A percentile compares a stretch with the other conserved stretches of the same genome.
phyloP scores from a whole-genome alignment of 2,329 filamentous ascomycete genomes.

The Fusarium sp. region DNA sequence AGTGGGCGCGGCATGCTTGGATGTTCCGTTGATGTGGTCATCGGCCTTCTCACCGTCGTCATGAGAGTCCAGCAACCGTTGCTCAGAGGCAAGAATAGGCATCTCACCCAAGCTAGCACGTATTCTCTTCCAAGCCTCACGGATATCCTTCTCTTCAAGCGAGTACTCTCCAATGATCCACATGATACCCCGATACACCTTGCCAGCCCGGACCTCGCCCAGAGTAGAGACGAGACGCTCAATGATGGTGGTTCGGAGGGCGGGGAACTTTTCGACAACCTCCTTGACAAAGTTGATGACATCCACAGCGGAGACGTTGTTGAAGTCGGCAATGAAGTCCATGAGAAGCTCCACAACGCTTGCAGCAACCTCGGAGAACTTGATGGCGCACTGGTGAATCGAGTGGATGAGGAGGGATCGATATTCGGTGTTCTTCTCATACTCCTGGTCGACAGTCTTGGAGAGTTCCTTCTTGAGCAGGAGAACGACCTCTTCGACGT shows the following conservation, averaged over 20 bases:
- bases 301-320: conserved; percentile 94
- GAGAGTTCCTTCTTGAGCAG: conserved; percentile 96
- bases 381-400: conserved; percentile 98
- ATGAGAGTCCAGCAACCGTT: conserved; percentile 86
- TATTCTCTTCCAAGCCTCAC: conserved; percentile 96
- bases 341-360: conserved; percentile 96
- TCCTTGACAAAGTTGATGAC: conserved; percentile 99
- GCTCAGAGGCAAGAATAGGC: conserved; percentile 93
- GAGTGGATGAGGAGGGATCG: conserved; percentile 94
- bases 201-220: conserved; percentile 91
- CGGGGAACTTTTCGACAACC: conserved; percentile 97
- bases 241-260: conserved; percentile 85
- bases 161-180: conserved; percentile 99
- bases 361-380: conserved; percentile 96
- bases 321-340: conserved; percentile 99
- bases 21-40: conserved; percentile 78
- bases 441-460: conserved; percentile 98
- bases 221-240: conserved; percentile 88
- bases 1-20: conserved; percentile 76
- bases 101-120: conserved; percentile 94
- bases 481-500: conserved; percentile 96
- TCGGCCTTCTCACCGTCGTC: conserved; percentile 71
- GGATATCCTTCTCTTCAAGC: conserved; percentile 89
- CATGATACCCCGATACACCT: conserved; percentile 94
- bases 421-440: conserved; percentile 97